Base-by-base conservation (phyloP, 2,329 filamentous ascomycete species). In the Aspergillus latus region DNA sequence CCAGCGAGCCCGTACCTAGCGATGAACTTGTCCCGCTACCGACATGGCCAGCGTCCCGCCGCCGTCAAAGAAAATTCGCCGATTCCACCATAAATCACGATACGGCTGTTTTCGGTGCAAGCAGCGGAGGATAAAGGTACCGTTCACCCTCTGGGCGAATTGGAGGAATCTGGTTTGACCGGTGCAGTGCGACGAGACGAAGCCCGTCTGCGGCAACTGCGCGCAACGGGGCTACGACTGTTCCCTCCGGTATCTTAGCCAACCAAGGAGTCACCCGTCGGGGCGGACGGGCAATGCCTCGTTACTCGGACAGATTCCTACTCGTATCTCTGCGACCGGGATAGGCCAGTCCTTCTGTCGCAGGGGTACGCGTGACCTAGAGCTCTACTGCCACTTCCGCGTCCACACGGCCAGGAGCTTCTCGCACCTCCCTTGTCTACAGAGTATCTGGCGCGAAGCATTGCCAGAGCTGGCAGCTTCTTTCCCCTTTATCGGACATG, bases 41-140 rank as follows among this genome's bases (percentile, higher is more conserved):
- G 21, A 21, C 21, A 45, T 45, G 43, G 43, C 43, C 43, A 10
- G 16, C 43, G 11, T n/a, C 10, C 26, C 16, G 5, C 4, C n/a
- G 5, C 43, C 48, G 36, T 7, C 48, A 4, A 32, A 29, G 30
- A 50, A 50, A 29, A 37, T 37, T 6, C 48, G 48, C 48, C 8
- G 28, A 29, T 54, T 54, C 39, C 52, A 54, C 44, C 52, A 43
- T 15, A 54, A 54, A 28, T 54, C 52, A 28, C 21, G 52, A 10
- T 54, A 54, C 11, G 52, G 52, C 34, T 54, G 52, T 28, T 7
- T 29, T 2, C 45, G 44, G 29, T 54, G 52, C 8, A 54, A 54
- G 45, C 44, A 36, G 28, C 52, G 52, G 45, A 47, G 52, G 43
- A 54, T 54, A 28, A 54, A 54, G 52, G 52, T 54, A 44, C n/a